phyloP scores from a whole-genome alignment of 495 filamentous ascomycete species.

The Podospora tetraspora region DNA sequence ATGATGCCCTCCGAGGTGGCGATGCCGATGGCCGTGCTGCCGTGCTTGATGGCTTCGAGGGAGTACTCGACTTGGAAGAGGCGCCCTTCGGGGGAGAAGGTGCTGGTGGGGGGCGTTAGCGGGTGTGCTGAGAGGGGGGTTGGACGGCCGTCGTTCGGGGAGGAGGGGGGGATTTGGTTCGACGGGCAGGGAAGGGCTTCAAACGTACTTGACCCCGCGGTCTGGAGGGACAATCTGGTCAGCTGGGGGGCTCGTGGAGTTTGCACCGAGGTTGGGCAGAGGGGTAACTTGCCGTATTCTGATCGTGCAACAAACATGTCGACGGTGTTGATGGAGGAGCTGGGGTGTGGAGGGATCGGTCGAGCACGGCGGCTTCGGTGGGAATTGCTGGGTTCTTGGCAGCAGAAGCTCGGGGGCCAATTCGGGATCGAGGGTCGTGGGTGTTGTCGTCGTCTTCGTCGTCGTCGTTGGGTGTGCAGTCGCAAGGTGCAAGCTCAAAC shows the following conservation, averaged over 20 bases:
- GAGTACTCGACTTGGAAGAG: conserved; percentile 99
- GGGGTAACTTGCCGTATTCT: conserved; percentile 76
- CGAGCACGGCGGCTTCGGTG: neutral
- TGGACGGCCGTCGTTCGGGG: neutral
- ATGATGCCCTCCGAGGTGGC: conserved; percentile 90
- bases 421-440: neutral
- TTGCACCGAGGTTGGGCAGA: neutral
- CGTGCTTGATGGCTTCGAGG: conserved; percentile 98
- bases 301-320: conserved; percentile 99
- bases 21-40: conserved; percentile 95
- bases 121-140: neutral
- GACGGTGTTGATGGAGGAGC: conserved; percentile 33
- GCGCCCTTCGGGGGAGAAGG: conserved; percentile 98
- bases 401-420: neutral
- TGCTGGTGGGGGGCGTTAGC: conserved; percentile 51
- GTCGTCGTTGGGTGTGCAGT: neutral
- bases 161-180: conserved; percentile 1
- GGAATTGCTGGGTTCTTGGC: neutral
- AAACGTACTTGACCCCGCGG: conserved; percentile 93
- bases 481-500: neutral
- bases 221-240: conserved; percentile 53
- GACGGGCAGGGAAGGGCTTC: conserved; percentile 5
- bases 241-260: conserved; percentile 16
- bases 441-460: neutral
- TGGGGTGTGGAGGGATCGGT: neutral